A percentile compares a stretch with the other conserved stretches of the same genome.
These are phyloP conservation scores for Nothophytophthora sp. DNA, from an alignment of 352 stramenopile genomes.

Conservation along the genomic window DNA sequence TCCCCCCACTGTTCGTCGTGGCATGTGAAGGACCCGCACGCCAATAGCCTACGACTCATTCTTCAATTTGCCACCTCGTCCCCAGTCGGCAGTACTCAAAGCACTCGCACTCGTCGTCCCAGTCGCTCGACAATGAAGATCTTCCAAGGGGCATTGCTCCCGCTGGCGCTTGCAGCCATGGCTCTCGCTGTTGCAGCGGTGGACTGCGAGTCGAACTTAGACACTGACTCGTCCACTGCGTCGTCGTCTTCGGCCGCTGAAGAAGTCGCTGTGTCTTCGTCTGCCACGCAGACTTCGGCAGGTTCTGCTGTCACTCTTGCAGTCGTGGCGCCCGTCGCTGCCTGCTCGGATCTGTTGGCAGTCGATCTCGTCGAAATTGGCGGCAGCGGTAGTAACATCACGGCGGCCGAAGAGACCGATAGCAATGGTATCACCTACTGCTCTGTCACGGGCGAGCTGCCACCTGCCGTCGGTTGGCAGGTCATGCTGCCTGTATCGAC, in stretches of 20 bases:
- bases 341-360: conserved; percentile 3
- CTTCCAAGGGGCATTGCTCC: too few species aligned
- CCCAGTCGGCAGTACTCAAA: too few species aligned
- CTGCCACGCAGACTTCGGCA: neutral
- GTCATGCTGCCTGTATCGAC: conserved; percentile 22
- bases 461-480: conserved; percentile 13
- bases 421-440: conserved; percentile 17
- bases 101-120: too few species aligned
- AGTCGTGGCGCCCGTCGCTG: conserved; percentile 3
- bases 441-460: conserved; percentile 12
- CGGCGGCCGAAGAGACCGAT: conserved; percentile 1
- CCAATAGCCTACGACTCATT: too few species aligned
- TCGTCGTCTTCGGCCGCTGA: neutral
- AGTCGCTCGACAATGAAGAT: too few species aligned
- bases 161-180: too few species aligned
- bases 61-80: too few species aligned
- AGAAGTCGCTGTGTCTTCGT: neutral
- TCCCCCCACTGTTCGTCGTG: too few species aligned
- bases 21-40: too few species aligned
- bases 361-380: conserved; percentile 8
- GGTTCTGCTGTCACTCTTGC: neutral
- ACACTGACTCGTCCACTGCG: too few species aligned
- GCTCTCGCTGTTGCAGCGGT: too few species aligned
- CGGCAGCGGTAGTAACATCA: conserved; percentile 14
- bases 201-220: too few species aligned